Base-by-base conservation (phyloP, 139 green algal species). In the Chlamydomonas incerta region DNA sequence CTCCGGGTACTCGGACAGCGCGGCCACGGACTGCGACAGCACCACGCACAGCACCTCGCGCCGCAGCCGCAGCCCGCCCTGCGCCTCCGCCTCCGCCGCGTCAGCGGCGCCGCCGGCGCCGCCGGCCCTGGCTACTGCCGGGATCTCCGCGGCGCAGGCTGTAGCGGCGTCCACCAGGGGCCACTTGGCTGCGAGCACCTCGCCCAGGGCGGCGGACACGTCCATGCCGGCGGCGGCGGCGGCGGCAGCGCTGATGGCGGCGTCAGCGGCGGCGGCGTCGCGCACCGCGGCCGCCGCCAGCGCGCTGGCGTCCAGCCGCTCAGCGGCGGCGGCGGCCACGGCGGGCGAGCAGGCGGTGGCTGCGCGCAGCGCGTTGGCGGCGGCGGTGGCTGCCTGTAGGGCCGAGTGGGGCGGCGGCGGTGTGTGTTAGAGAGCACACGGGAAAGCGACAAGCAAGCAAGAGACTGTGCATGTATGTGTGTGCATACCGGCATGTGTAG, bases 1-100 rank as follows among this genome's bases (percentile, higher is more conserved):
- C 67, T 89, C 85, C 4, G 69, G 72, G 73, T 82, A 81, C 72
- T 74, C 62, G 26, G 55, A 29, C 72, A 87, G 47, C n/a, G 82
- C 82, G 20, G 24, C 15, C 26, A 87, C 72, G 15, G 72, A 60
- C 57, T 75, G 50, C 0, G 46, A 55, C 70, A 87, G 58, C 62
- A 74, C 11, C 35, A 31, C 23, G 1, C 1, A 13, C 63, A 23
- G 63, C 63, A 18, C 63, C n/a, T 13, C 18, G 11, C 29, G 14
- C 29, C 11, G 63, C 63, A 70, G 60, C 28, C 28, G n/a, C 31
- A 70, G 60, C 28, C 28, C 10, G 14, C 20, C 31, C 73, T 6
- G 47, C 14, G 33, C 73, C 10, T 28, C 55, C 76, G 76, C 62
- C 41, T 11, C 18, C 21, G 68, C 24, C 6, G 8, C 60, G 26